Evolutionary conservation across 1,284 basidiomycete genomes (phyloP), one percentile per base, ranked within the genome.

Genomic region (Boletellus sp.): DNA sequence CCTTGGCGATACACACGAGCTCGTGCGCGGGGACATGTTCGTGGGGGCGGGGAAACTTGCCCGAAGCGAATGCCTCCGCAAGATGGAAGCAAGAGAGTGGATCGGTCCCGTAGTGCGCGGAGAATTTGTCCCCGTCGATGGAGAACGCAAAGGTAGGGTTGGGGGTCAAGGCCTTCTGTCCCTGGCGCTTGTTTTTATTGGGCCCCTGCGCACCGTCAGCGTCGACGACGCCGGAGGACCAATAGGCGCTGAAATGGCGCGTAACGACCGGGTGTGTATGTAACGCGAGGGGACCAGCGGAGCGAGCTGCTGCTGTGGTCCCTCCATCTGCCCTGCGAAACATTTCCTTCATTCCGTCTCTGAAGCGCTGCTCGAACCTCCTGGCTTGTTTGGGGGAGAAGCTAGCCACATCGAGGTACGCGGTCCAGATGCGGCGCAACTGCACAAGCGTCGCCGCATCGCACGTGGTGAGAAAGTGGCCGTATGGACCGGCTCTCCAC

Each of bases 121-220:
- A 58, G 53, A 74, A 79, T 8, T 64, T 69, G 47, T 75, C 71
- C 4, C 78, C 77, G 1, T 64, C 60, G 10, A 67, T 57, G 3
- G 75, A 74, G 60, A 76, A 79, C 0, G 69, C 68, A 47, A 79
- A 80, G 0, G 73, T 76, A 1, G 81, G 77, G 49, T 82, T 82
- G 30, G 73, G 51, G 6, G 61, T 39, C 2, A 57, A 32, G 4
- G 30, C 30, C 1, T 58, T 45, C 13, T 65, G 45, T 0, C 62
- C 55, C 16, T 35, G 42, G 21, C 16, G 10, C n/a, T 43, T 30
- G n/a, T 18, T 32, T n/a, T 35, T 44, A 21, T 12, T 32, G 30
- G 30, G 5, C 30, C 19, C 28, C 12, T 58, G 58, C 0, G 49
- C 18, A 12, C 65, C 53, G 13, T 58, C 30, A 7, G 30, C 46